Conservation (phyloP, 306 rosid genomes). For the Citrullus mucosospermus region DNA sequence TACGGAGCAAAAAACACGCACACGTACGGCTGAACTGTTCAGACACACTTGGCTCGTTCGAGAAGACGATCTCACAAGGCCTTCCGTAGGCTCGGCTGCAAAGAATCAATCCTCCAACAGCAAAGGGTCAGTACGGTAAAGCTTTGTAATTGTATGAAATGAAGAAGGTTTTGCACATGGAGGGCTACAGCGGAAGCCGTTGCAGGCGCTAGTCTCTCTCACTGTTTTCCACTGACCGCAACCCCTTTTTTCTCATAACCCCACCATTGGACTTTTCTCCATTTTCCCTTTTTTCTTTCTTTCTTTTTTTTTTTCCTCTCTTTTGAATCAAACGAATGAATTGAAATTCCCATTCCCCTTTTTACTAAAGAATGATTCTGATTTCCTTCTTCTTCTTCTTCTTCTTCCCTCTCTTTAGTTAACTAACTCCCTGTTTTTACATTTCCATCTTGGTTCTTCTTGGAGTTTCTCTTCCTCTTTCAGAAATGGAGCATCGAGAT, state of each 20-base stretch:
- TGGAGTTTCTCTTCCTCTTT: background rate
- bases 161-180: background rate
- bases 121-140: background rate
- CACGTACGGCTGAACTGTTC: background rate
- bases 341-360: background rate
- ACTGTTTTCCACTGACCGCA: constrained; percentile 4
- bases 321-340: background rate
- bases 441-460: background rate
- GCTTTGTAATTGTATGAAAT: background rate
- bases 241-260: background rate
- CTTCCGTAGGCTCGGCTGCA: background rate
- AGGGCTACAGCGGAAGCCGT: background rate
- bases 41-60: background rate
- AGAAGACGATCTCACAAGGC: background rate
- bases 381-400: background rate
- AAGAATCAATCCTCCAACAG: background rate
- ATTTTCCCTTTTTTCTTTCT: background rate
- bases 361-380: background rate
- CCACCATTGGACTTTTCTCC: background rate
- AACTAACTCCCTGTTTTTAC: background rate
- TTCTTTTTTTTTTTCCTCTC: background rate
- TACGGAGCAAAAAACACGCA: background rate
- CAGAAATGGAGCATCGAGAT: constrained; percentile 5
- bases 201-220: background rate
- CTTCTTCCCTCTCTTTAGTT: background rate